A percentile compares a stretch with the other conserved stretches of the same genome.
Evolutionary conservation across 495 filamentous ascomycete species (phyloP).

Genomic region (Tuber brumale): DNA sequence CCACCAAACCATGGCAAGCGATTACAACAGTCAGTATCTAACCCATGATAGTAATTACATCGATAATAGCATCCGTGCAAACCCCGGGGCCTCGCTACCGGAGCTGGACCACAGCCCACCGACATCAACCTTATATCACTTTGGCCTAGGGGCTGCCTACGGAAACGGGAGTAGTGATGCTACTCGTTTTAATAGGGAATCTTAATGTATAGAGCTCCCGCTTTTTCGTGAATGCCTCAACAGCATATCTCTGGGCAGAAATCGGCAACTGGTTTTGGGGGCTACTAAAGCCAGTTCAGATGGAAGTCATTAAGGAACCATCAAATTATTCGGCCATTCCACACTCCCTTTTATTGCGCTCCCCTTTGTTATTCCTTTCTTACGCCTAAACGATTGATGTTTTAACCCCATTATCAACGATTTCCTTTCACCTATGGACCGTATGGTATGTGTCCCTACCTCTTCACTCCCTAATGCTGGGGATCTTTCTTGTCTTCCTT

Average conservation of each 20-base stretch:
- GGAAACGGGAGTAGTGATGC: not conserved
- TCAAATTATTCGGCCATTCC: not conserved
- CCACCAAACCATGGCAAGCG: not conserved
- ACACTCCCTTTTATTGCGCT: not conserved
- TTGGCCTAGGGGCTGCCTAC: not conserved
- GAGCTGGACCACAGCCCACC: not conserved
- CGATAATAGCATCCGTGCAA: not conserved
- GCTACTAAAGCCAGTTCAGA: not conserved
- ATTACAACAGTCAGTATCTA: not conserved
- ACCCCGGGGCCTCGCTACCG: not conserved
- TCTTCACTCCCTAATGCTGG: not conserved
- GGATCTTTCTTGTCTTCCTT: not conserved
- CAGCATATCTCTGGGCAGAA: not conserved
- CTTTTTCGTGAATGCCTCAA: not conserved
- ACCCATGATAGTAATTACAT: not conserved
- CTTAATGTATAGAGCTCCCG: not conserved
- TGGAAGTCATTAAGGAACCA: not conserved
- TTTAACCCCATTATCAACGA: not conserved
- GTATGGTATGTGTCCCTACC: not conserved
- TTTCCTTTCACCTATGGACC: not conserved
- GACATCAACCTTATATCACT: not conserved
- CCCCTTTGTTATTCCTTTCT: not conserved
- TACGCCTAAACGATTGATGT: not conserved
- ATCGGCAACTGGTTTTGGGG: not conserved
- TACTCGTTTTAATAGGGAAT: not conserved